Percentiles rank a stretch among this genome's conserved stretches.
These are phyloP conservation scores for Alternaria brassicicola DNA, from an alignment of 2,329 filamentous ascomycete species.

Conservation along the genomic window DNA sequence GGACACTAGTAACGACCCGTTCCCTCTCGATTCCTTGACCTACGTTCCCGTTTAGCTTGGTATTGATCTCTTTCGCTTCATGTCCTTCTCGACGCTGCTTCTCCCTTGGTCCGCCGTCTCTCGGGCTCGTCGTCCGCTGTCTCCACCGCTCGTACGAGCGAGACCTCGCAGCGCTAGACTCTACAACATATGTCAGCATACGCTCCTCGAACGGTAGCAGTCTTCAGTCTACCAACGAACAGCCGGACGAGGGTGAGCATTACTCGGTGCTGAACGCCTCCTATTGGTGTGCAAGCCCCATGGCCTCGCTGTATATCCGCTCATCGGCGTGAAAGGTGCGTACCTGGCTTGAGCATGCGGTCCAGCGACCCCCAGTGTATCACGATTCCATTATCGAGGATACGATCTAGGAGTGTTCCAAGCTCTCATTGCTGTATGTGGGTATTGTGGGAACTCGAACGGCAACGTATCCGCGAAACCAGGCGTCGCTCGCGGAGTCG, in stretches of 20 bases:
- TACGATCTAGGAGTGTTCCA: constrained; percentile 18
- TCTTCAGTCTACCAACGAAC: constrained; percentile 18
- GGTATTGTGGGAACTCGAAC: constrained; percentile 18
- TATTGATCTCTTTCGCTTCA: not conserved
- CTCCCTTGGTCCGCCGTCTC: not conserved
- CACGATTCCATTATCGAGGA: constrained; percentile 20
- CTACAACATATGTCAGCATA: constrained; percentile 10
- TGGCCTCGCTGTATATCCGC: constrained; percentile 8
- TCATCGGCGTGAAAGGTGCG: constrained; percentile 21
- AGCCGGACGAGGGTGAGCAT: constrained; percentile 24
- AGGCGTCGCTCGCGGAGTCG: constrained; percentile 22
- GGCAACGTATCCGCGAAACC: constrained; percentile 6
- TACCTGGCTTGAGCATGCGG: constrained; percentile 22
- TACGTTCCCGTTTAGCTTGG: not conserved
- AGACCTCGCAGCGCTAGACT: constrained; percentile 5
- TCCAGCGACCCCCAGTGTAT: not conserved
- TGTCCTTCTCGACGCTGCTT: not conserved
- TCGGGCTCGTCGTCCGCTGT: not conserved
- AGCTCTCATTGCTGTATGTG: constrained; percentile 5
- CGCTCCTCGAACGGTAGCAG: constrained; percentile 5
- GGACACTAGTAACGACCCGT: not conserved
- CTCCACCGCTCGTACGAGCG: not conserved
- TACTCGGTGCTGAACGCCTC: constrained; percentile 28
- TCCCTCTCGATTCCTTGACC: not conserved
- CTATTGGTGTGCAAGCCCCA: constrained; percentile 18